Evolutionary conservation across 148 eudicot species (phyloP), one percentile per base, ranked within the genome.

Genomic region (Camellia sinensis): DNA sequence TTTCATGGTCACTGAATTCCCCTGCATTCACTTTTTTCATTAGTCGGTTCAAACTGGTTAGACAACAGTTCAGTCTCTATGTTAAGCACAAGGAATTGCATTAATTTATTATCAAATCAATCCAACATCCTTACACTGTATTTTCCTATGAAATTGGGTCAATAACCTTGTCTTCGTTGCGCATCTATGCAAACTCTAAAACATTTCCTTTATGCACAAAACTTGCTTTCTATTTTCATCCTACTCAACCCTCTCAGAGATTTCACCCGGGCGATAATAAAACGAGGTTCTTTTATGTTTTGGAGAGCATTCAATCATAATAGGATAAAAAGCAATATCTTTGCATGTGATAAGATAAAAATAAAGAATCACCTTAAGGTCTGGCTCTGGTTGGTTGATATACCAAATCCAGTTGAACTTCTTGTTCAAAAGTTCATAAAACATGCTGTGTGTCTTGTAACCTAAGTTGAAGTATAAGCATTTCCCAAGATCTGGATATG

Each of bases 351-450:
- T 13, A 2, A 57, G 17, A 10, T 29, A 66, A 1, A 18, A 3
- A 7, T 65, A 45, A 67, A 14, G 1, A 40, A 73, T 81, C 65
- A 92, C 98, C 93, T 92, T 82, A 29, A 87, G 82, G 67, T 86
- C 79, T n/a, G 93, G 98, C 80, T 91, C 94, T 1, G 92, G 92
- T 81, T 87, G 93, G 81, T 88, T 92, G 60, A 89, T 61, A 77
- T 92, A 94, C 98, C 98, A 94, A 82, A 94, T 82, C 98, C 98
- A 94, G 29, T 94, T 94, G 68, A 94, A 87, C 88, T 89, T 91
- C 37, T 83, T 80, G 80, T 92, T 88, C 68, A 80, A 79, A 70
- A 94, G 86, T 90, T 94, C 95, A 66, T 91, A 94, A 18, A 94
- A 46, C 12, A 91, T 92, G 40, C 83, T 63, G 64, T 94, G 98